phyloP scores from a whole-genome alignment of 2,329 filamentous ascomycete species.

The Fusarium hainanense region DNA sequence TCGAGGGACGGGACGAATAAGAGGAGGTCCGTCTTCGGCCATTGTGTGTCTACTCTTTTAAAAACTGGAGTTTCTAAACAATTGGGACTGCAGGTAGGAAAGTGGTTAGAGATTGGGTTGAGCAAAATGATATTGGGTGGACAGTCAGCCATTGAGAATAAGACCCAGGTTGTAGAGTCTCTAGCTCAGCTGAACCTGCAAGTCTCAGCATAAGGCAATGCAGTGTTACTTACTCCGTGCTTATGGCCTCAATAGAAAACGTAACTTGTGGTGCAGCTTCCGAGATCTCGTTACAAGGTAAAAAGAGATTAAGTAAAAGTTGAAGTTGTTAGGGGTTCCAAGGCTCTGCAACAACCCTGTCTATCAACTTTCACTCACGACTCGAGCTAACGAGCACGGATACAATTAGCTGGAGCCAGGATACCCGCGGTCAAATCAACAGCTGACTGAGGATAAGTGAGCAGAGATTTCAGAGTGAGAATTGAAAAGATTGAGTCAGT shows the following conservation, averaged over 20 bases:
- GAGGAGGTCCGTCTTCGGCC: constrained; percentile 60
- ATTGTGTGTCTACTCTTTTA: constrained; percentile 40
- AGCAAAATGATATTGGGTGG: not conserved
- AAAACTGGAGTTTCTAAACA: not conserved
- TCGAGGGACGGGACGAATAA: constrained; percentile 77
- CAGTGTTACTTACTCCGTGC: constrained; percentile 25
- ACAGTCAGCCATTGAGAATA: not conserved
- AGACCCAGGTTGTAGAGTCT: constrained; percentile 4
- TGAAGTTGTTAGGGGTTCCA: constrained; percentile 22
- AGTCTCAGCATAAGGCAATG: constrained; percentile 19
- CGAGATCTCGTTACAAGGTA: not conserved
- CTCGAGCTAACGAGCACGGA: constrained; percentile 28
- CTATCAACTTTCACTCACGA: constrained; percentile 5
- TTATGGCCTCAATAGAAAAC: constrained; percentile 2
- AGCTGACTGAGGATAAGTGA: not conserved
- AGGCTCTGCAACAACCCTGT: constrained; percentile 27
- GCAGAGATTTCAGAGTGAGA: not conserved
- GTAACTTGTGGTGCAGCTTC: constrained; percentile 12
- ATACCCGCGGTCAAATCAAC: constrained; percentile 23
- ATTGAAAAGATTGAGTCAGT: not conserved
- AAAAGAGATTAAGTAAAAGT: not conserved
- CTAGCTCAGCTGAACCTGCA: constrained; percentile 23
- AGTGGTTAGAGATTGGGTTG: not conserved
- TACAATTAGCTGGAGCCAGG: constrained; percentile 33
- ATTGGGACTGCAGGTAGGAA: not conserved